Base-by-base conservation (phyloP, 2,329 filamentous ascomycete species). In the Pseudopithomyces chartarum region DNA sequence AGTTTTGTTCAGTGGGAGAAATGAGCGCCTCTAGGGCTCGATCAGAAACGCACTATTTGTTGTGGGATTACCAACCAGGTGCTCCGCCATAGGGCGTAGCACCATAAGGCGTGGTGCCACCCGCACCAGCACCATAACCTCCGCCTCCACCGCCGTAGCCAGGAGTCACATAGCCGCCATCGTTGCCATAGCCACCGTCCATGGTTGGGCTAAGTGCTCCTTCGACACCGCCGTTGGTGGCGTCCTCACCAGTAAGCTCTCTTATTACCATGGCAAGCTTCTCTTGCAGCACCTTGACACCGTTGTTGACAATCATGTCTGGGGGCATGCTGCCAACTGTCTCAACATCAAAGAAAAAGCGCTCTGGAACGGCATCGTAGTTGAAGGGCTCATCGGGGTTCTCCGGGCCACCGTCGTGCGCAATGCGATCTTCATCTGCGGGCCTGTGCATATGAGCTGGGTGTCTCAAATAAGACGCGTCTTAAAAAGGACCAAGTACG, bases 271-370 rank as follows among this genome's bases (percentile, higher is more conserved):
- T 84, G 2, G 93, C 95, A 34, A 99, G 85, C 79, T 99, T 99
- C 64, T 90, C 86, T 75, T 98, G 95, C 54, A 99, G 81, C 26
- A 92, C 89, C 61, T 90, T 87, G 75, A 99, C 96, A 33, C 92
- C 93, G 68, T 92, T 87, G 67, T 93, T 88, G 50, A 99, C 87
- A 66, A 98, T 95, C 60, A 87, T 85, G 70, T 99, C 94, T 0
- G 95, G 94, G 29, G 95, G 91, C 58, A 98, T 86, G 67, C 88
- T 91, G 34, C 95, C 95, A 36, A 90, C 88, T 45, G 90, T 89
- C 77, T 99, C 95, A 45, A 99, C 89, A 71, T 97, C 92, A 70
- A 94, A 90, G 81, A 97, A 99, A 82, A 97, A 99, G 63, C 86
- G 86, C 59, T 82, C 84, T 5, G 95, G 94, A 20, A 89, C 85